Conservation (phyloP, 495 filamentous ascomycete species). For the Talaromyces proteolyticus region DNA sequence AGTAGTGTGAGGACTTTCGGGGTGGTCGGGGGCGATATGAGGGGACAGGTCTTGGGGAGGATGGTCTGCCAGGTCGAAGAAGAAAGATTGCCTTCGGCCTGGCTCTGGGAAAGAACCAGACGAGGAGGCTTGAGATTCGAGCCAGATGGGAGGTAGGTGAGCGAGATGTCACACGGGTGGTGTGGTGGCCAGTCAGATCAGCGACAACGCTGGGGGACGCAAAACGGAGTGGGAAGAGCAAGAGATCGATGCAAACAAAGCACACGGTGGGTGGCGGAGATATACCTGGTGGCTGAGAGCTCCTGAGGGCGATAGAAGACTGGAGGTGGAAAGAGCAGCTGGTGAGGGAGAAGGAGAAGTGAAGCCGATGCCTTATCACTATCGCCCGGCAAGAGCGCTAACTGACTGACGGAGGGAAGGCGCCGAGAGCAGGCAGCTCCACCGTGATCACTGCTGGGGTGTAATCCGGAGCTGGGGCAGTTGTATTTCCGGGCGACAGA, state of each 20-base stretch:
- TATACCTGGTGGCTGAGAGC: too few species aligned
- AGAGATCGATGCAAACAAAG: neutral
- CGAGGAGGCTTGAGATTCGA: conserved; percentile 32
- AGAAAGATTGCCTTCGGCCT: conserved; percentile 39
- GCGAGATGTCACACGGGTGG: too few species aligned
- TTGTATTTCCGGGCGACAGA: too few species aligned
- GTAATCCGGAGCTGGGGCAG: too few species aligned
- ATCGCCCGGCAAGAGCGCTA: too few species aligned
- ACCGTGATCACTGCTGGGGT: too few species aligned
- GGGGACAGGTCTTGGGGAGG: conserved; percentile 41
- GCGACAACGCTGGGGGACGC: neutral
- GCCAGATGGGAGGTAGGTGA: too few species aligned
- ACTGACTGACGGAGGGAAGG: too few species aligned
- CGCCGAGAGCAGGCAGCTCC: too few species aligned
- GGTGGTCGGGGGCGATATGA: conserved; percentile 52
- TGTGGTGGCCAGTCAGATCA: too few species aligned
- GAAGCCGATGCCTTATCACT: too few species aligned
- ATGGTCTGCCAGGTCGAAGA: conserved; percentile 62
- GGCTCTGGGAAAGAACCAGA: conserved; percentile 46
- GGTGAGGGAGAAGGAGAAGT: neutral
- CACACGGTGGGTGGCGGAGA: neutral
- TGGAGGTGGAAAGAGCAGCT: neutral
- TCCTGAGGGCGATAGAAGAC: neutral
- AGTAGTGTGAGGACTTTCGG: conserved; percentile 35
- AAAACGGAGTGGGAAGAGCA: neutral